Percentiles rank a stretch among this genome's conserved stretches.
Conservation (phyloP, 2,329 filamentous ascomycete species). For the Bipolaris zeicola region DNA sequence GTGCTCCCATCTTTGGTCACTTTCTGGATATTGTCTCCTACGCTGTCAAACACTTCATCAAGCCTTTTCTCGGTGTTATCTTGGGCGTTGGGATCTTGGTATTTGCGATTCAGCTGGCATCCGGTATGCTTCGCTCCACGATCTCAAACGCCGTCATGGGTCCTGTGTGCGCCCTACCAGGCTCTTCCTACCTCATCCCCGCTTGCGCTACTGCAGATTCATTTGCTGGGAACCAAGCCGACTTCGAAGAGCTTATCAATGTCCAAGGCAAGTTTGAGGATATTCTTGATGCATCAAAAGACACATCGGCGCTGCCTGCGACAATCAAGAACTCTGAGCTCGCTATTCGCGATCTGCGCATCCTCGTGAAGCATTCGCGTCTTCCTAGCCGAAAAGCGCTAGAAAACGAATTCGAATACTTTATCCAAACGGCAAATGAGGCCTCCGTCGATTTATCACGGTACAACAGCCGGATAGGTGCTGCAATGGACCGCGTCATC, state of each 20-base stretch:
- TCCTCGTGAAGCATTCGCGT: slow-evolving; percentile 71
- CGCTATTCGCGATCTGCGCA: slow-evolving; percentile 74
- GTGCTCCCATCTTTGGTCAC: slow-evolving; percentile 54
- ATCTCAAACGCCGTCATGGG: slow-evolving; percentile 68
- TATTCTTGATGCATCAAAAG: slow-evolving; percentile 70
- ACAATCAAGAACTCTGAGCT: slow-evolving; percentile 81
- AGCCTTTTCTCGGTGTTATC: slow-evolving; percentile 64
- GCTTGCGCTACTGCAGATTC: slow-evolving; percentile 58
- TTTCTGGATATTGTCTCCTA: slow-evolving; percentile 61
- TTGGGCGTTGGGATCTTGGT: slow-evolving; percentile 61
- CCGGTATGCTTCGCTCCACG: slow-evolving; percentile 66
- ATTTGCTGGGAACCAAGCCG: slow-evolving; percentile 35
- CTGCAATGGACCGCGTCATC: slow-evolving; percentile 75
- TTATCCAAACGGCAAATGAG: slow-evolving; percentile 70
- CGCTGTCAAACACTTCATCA: slow-evolving; percentile 64
- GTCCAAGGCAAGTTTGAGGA: slow-evolving; percentile 78
- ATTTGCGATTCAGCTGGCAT: slow-evolving; percentile 60
- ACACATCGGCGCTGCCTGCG: slow-evolving; percentile 70
- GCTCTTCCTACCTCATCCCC: slow-evolving; percentile 65
- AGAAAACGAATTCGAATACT: slow-evolving; percentile 75
- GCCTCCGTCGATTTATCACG: slow-evolving; percentile 70
- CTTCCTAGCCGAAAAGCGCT: slow-evolving; percentile 72
- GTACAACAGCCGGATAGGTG: slow-evolving; percentile 78
- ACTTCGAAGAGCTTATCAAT: slow-evolving; percentile 76
- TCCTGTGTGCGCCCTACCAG: slow-evolving; percentile 73